Evolutionary conservation across 768 basidiomycete genomes (phyloP), one percentile per base, ranked within the genome.

Genomic region (Calocybe gangraenosa): DNA sequence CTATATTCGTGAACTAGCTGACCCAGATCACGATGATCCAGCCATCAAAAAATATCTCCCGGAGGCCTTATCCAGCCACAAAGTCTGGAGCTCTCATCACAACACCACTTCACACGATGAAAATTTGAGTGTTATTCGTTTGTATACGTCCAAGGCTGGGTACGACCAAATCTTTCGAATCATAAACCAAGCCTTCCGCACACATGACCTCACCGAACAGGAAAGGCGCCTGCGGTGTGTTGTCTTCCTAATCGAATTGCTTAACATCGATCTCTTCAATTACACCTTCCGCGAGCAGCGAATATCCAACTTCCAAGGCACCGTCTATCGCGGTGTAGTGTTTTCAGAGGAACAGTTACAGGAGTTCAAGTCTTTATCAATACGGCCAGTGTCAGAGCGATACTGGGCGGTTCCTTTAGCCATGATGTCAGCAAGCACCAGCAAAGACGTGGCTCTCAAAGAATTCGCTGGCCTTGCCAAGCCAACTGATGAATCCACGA

Each of bases 191-290:
- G 43, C 51, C 9, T 48, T 52, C 23, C 48, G 47, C 15, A 39
- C 47, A 13, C 30, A 45, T 21, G 40, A 48, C 40, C 40, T 52
- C 13, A 28, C 35, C 3, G 51, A 48, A 22, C 47, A 52, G 33
- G 32, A 49, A 36, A 47, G 22, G 21, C 50, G 50, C 17, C 39
- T 52, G 11, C 42, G 44, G 7, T 49, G 47, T 23, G 51, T 44
- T 4, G 47, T 49, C 1, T 52, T 52, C 19, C 51, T 52, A 2
- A 49, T 52, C 44, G 51, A 52, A 34, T 40, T 52, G 15, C 51
- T 52, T 11, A 52, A 52, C 15, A 43, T 52, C 33, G 51, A 52
- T 49, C 33, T 52, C 10, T 52, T 48, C 21, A 52, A 52, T 30
- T 52, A 52, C 22, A 48, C 47, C 6, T 37, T 46, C 28, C 47